Percentiles rank a stretch among this genome's conserved stretches.
Evolutionary conservation across 441 rosid species (phyloP).

Genomic region (Lepidium campestre): DNA sequence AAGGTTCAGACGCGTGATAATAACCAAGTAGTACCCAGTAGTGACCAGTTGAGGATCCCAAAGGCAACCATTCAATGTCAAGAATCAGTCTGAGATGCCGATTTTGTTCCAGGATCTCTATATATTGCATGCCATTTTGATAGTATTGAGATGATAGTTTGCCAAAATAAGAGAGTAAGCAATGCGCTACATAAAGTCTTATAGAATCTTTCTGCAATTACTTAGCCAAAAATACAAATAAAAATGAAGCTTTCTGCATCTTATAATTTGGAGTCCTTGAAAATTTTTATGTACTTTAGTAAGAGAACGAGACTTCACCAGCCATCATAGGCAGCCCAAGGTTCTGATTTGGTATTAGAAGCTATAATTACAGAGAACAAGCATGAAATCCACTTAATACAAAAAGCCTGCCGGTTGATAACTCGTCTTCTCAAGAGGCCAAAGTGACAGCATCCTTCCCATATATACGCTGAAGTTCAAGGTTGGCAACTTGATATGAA

Average conservation of each 20-base stretch:
- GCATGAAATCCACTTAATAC: not conserved
- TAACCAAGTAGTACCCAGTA: slow-evolving; percentile 1
- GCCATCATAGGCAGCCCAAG: slow-evolving; percentile 1
- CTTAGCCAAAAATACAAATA: no score
- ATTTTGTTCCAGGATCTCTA: slow-evolving; percentile 6
- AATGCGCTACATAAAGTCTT: not conserved
- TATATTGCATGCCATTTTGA: slow-evolving; percentile 5
- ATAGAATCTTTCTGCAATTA: not conserved
- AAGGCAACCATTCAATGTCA: slow-evolving; percentile 14
- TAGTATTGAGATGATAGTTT: slow-evolving; percentile 4
- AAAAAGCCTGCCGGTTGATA: slow-evolving; percentile 8
- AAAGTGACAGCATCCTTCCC: slow-evolving; percentile 49
- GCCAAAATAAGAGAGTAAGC: slow-evolving; percentile 20
- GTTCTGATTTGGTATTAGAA: slow-evolving; percentile 2
- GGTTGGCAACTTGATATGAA: slow-evolving; percentile 62
- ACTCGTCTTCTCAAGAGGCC: slow-evolving; percentile 23
- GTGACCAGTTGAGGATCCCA: not conserved
- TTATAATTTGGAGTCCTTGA: not conserved
- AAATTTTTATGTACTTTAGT: not conserved
- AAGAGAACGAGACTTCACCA: slow-evolving; percentile 16
- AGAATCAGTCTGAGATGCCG: slow-evolving; percentile 13
- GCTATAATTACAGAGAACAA: slow-evolving; percentile 4
- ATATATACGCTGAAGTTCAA: slow-evolving; percentile 59
- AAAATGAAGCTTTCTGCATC: no score
- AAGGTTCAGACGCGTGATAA: not conserved